Percentiles rank a stretch among this genome's conserved stretches.
phyloP scores from a whole-genome alignment of 2,329 filamentous ascomycete genomes.

The Ophiosphaerella narmari region DNA sequence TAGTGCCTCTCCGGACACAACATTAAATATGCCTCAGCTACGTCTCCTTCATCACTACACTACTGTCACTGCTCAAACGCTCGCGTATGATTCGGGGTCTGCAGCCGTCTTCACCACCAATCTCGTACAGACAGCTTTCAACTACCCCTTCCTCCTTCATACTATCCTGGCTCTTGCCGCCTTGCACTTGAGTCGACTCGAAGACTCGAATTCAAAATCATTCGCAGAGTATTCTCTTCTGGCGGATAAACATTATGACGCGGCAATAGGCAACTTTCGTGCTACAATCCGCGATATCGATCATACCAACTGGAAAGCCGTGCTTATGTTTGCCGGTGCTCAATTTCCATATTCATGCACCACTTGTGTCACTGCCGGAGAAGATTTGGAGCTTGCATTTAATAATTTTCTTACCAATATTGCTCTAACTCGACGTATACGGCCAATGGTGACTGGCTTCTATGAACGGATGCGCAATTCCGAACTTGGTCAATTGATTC shows the following conservation, averaged over 20 bases:
- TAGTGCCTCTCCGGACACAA: slow-evolving; percentile 4
- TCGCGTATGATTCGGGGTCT: slow-evolving; percentile 19
- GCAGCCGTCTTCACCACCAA: slow-evolving; percentile 23
- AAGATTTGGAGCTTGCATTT: slow-evolving; percentile 23
- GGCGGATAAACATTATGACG: slow-evolving; percentile 28
- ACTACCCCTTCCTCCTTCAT: slow-evolving; percentile 52
- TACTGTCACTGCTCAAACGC: slow-evolving; percentile 31
- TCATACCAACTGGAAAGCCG: slow-evolving; percentile 46
- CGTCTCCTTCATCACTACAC: slow-evolving; percentile 40
- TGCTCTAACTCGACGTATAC: slow-evolving; percentile 24
- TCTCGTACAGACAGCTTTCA: slow-evolving; percentile 45
- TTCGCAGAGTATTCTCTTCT: slow-evolving; percentile 19
- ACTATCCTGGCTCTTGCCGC: slow-evolving; percentile 51
- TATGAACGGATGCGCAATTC: slow-evolving; percentile 19
- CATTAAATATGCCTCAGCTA: slow-evolving; percentile 28
- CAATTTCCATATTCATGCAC: slow-evolving; percentile 32
- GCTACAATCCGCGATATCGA: slow-evolving; percentile 38
- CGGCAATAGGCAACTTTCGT: slow-evolving; percentile 25
- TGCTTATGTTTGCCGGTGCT: slow-evolving; percentile 28
- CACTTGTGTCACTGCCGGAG: slow-evolving; percentile 11
- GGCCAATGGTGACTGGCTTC: slow-evolving; percentile 29
- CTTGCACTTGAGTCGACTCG: slow-evolving; percentile 49
- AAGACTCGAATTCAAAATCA: slow-evolving; percentile 11
- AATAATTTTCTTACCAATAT: slow-evolving; percentile 29
- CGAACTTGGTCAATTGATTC: slow-evolving; percentile 23